Base-by-base conservation (phyloP, 169 alveolate genomes). In the Eimeria zaria region DNA sequence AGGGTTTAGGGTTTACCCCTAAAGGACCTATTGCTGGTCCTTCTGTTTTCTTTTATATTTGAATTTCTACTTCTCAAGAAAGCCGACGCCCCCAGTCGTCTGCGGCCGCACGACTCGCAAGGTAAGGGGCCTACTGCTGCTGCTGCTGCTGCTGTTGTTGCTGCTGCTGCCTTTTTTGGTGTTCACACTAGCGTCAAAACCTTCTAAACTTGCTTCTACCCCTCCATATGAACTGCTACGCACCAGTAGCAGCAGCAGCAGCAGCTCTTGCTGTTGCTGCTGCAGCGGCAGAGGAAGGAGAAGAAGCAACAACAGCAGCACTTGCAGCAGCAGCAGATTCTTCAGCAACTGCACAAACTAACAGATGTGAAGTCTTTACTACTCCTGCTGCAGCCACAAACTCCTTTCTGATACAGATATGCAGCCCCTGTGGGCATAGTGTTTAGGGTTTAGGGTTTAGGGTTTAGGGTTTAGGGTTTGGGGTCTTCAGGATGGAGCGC, bases 391-490 rank as follows among this genome's bases (percentile, higher is more conserved):
- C 78, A 11, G 44, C 14, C 78, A 30, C 78, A 30, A 33, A 7
- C 4, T 39, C 2, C 44, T 7, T 44, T 67, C 44, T 5, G 36
- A 18, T 33, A 11, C 46, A 27, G 36, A 33, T 33, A 8, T 64
- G 18, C 11, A 64, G 74, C 74, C 27, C 39, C 78, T 67, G 14
- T 20, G 44, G 78, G 78, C 18, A 2, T 67, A 67, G 78, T 39
- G 78, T 67, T 67, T 67, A 67, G 78, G 78, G 78, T 67, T 67
- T 67, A 67, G 78, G 78, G 78, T 67, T n/a, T 67, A 67, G 78
- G 78, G 78, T 67, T 67, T n/a, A 67, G 78, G 78, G 78, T 67
- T 67, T 67, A 48, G 78, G 46, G 44, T 33, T 30, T 33, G 12
- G 36, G 58, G 84, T 44, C 30, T 41, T 1, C 60, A 74, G 89